Evolutionary conservation across 1,139 yeast genomes (phyloP), one percentile per base, ranked within the genome.

Genomic region (Pichia sp.): DNA sequence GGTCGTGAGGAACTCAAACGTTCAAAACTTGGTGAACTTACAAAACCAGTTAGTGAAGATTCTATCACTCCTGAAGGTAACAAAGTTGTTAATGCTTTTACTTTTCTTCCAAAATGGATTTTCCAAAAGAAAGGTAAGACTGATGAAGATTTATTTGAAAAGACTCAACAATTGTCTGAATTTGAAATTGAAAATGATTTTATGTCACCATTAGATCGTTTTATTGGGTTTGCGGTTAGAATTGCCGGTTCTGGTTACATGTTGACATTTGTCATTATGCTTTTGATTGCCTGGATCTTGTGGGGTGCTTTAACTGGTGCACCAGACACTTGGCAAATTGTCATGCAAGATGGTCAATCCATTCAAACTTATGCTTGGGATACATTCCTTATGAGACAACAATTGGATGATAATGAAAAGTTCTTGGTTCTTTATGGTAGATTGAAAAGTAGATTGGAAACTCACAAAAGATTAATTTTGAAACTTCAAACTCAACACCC

Each of bases 321-420:
- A 1, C 61, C 68, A 1, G 58, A 58, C 42, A 59, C 56, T 42
- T 69, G 73, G 73, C 72, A 69, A 53, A 67, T 69, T 39, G 66
- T 65, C 4, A 68, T 69, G 69, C 70, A 68, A 50, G 72, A 69
- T 56, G 71, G 69, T n/a, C 69, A 66, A 51, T 67, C 72, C 1
- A 66, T 69, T 44, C 72, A 67, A 50, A 57, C 68, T 44, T 68
- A 68, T 52, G 51, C 67, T 32, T 68, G 70, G 67, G 71, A 69
- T 50, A 66, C 72, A 0, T 53, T 69, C 16, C 53, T 69, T 45
- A 69, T 66, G 68, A 64, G 73, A 53, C 72, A 69, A 49, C 72
- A 69, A 48, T 51, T 67, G 42, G 64, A 61, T 45, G 56, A 59
- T 22, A 51, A 56, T 38, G 52, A 55, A 24, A 53, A 47, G 8